Evolutionary conservation across 192 early-diverging fungal species (phyloP).

Genomic region (Coemansia sp.): DNA sequence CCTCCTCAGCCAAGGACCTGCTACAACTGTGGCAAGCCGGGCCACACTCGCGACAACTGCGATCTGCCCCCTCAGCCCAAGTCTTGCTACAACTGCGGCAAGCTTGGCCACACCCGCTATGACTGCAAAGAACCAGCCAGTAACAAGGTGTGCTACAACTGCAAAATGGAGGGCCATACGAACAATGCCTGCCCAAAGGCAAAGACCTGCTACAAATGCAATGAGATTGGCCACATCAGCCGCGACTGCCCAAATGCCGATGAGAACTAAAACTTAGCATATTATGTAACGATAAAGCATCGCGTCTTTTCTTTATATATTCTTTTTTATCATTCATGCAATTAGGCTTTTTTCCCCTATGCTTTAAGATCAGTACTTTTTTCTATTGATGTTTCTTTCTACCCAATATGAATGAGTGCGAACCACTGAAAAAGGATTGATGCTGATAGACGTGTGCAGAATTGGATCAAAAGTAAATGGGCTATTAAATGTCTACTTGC

Average conservation of each 20-base stretch:
- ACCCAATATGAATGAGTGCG: neutral
- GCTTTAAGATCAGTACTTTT: neutral
- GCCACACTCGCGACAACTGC: slow-evolving; percentile 55
- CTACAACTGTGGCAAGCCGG: slow-evolving; percentile 56
- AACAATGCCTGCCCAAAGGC: slow-evolving; percentile 46
- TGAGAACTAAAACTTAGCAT: neutral
- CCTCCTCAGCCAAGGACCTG: slow-evolving; percentile 27
- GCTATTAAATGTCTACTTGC: slow-evolving; percentile 18
- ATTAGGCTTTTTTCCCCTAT: neutral
- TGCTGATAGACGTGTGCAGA: neutral
- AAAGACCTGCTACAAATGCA: slow-evolving; percentile 49
- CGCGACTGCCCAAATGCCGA: slow-evolving; percentile 31
- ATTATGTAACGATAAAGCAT: neutral
- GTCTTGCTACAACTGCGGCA: slow-evolving; percentile 55
- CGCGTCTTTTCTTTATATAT: neutral
- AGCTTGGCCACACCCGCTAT: slow-evolving; percentile 48
- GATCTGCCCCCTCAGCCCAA: slow-evolving; percentile 23
- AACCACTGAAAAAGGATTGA: neutral
- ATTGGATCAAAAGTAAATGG: too few relatives aligned
- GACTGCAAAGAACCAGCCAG: slow-evolving; percentile 30
- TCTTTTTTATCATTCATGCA: neutral
- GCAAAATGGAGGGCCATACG: slow-evolving; percentile 53
- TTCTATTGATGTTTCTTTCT: neutral
- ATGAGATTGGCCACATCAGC: slow-evolving; percentile 36
- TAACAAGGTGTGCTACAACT: slow-evolving; percentile 58